A percentile compares a stretch with the other conserved stretches of the same genome.
Conservation (phyloP, 352 stramenopile species). For the Globisporangium takayamanum region DNA sequence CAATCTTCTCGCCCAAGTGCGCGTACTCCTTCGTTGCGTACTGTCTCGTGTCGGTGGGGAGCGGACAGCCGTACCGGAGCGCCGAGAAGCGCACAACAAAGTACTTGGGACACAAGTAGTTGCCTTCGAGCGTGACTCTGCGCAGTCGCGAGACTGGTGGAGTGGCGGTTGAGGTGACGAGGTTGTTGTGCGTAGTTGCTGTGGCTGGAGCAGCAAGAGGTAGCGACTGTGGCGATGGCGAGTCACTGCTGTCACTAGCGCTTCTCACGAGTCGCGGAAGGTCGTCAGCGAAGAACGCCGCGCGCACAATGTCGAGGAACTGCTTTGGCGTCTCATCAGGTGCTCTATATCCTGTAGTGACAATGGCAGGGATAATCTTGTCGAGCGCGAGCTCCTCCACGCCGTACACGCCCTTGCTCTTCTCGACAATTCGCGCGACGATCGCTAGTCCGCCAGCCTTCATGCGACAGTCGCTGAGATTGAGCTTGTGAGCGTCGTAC, state of each 20-base stretch:
- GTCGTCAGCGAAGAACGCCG: not conserved
- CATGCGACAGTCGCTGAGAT: constrained; percentile 8
- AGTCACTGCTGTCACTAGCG: too few relatives aligned
- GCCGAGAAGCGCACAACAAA: constrained; percentile 1
- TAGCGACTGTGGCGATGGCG: not conserved
- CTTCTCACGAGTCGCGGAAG: not conserved
- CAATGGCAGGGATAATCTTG: not conserved
- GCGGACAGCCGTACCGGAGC: not conserved
- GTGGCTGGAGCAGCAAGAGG: too few relatives aligned
- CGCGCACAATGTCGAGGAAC: constrained; percentile 7
- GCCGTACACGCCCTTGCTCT: not conserved
- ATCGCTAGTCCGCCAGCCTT: constrained; percentile 3
- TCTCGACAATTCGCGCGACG: constrained; percentile 7
- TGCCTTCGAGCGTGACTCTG: not conserved
- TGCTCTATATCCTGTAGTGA: too few relatives aligned
- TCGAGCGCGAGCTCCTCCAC: constrained; percentile 1
- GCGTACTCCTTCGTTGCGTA: not conserved
- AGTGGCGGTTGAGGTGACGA: too few relatives aligned
- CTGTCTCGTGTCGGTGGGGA: not conserved
- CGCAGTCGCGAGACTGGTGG: not conserved
- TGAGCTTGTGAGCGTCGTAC: not conserved
- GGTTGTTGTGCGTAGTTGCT: too few relatives aligned
- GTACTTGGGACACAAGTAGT: constrained; percentile 1
- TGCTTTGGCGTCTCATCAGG: not conserved
- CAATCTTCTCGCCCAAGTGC: not conserved